A percentile compares a stretch with the other conserved stretches of the same genome.
These are phyloP conservation scores for Apiosordaria backusii DNA, from an alignment of 495 filamentous ascomycete species.

Conservation along the genomic window DNA sequence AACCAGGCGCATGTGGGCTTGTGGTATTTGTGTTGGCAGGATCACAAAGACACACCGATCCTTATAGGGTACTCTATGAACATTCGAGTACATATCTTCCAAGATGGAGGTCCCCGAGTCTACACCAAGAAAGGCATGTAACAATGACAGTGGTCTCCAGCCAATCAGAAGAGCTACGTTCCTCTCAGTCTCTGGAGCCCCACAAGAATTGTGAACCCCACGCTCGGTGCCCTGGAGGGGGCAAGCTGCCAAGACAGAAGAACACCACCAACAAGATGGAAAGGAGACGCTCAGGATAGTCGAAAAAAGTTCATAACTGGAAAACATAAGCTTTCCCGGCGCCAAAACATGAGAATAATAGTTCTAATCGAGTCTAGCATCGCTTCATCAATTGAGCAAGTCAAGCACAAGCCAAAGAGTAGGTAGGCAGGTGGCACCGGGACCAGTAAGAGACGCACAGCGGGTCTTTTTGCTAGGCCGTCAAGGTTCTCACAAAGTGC, in stretches of 20 bases:
- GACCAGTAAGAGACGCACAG: not conserved
- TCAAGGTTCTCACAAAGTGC: slow-evolving; percentile 27
- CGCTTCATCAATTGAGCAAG: not conserved
- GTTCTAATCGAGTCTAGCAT: not conserved
- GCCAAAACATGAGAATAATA: not conserved
- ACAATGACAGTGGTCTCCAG: not conserved
- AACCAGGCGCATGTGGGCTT: not conserved
- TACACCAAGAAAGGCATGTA: not conserved
- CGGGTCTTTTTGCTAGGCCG: slow-evolving; percentile 14
- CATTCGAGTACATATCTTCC: not conserved
- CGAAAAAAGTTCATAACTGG: not conserved
- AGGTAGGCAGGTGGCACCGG: not conserved
- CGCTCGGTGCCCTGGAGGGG: not conserved
- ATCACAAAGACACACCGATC: not conserved
- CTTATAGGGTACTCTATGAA: not conserved
- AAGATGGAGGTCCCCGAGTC: not conserved
- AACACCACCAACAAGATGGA: not conserved
- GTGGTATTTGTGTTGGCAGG: not conserved
- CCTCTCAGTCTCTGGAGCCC: not conserved
- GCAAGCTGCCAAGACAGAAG: not conserved
- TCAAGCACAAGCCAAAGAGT: not conserved
- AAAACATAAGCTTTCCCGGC: not conserved
- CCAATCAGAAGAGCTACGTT: not conserved
- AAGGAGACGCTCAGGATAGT: not conserved
- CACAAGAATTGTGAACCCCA: not conserved